These are phyloP conservation scores for Hypoxylon fragiforme DNA, from an alignment of 495 filamentous ascomycete genomes.

Conservation along the genomic window DNA sequence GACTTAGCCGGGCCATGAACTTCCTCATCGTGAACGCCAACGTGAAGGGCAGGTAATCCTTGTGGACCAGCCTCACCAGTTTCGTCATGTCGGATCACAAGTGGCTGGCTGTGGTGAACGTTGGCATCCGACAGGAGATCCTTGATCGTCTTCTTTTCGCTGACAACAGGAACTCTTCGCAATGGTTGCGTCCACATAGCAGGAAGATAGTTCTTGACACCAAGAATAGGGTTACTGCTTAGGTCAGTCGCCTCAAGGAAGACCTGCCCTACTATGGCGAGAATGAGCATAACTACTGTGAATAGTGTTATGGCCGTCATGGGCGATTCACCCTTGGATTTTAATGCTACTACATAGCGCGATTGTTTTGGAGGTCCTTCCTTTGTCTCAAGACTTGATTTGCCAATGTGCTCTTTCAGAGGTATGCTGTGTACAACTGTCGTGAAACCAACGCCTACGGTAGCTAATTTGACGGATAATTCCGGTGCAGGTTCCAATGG, in stretches of 20 bases:
- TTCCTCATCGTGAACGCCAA: conserved; percentile 50
- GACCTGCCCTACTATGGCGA: conserved; percentile 65
- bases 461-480: conserved; percentile 71
- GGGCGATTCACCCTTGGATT: conserved; percentile 54
- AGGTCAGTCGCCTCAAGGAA: conserved; percentile 69
- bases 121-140: conserved; percentile 30
- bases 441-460: conserved; percentile 81
- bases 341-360: conserved; percentile 71
- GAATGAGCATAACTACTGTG: conserved; percentile 56
- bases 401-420: conserved; percentile 54
- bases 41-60: conserved; percentile 34
- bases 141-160: conserved; percentile 33
- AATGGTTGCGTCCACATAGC: conserved; percentile 34
- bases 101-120: conserved; percentile 23
- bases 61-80: conserved; percentile 21
- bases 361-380: conserved; percentile 46
- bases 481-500: conserved; percentile 52
- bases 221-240: conserved; percentile 60
- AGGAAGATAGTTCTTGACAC: conserved; percentile 36
- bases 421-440: conserved; percentile 83
- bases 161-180: conserved; percentile 21
- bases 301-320: conserved; percentile 52
- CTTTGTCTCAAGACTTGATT: conserved; percentile 49
- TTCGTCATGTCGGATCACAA: conserved; percentile 33
- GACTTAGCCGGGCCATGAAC: conserved; percentile 49